Evolutionary conservation across 306 rosid species (phyloP).

Genomic region (Gastrolobium bilobum): DNA sequence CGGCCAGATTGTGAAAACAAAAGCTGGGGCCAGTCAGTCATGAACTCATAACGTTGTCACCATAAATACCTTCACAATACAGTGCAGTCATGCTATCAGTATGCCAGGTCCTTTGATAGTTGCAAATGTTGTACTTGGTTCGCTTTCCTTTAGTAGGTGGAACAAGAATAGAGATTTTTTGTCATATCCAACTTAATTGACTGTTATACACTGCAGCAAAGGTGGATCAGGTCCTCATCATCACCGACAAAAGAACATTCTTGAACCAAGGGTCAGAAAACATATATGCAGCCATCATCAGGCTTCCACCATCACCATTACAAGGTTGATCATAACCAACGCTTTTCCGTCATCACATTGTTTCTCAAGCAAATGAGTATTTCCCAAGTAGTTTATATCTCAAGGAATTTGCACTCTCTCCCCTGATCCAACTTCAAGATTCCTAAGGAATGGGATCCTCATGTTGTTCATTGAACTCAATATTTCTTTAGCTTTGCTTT

Average conservation of each 20-base stretch:
- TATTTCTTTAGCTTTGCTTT: constrained; percentile 64
- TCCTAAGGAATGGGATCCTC: constrained; percentile 67
- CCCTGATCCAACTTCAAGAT: constrained; percentile 69
- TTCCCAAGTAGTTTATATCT: constrained; percentile 21
- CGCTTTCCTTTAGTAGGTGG: neutral
- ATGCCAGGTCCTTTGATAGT: constrained; percentile 7
- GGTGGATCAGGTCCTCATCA: neutral
- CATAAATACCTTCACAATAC: neutral
- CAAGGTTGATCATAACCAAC: constrained; percentile 9
- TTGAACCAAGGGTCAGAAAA: constrained; percentile 7
- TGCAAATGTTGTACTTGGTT: constrained; percentile 32
- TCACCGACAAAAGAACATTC: neutral
- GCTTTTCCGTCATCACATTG: constrained; percentile 8
- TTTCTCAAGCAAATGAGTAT: neutral
- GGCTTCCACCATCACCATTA: constrained; percentile 13
- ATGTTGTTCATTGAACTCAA: constrained; percentile 64
- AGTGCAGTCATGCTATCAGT: neutral
- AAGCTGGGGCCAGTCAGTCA: neutral
- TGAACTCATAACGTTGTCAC: neutral
- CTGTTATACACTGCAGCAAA: neutral
- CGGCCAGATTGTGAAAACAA: neutral
- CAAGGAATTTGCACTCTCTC: constrained; percentile 52
- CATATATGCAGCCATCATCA: constrained; percentile 2
- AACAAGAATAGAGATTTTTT: neutral
- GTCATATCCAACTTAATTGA: neutral